These are phyloP conservation scores for Colletotrichum paranaense DNA, from an alignment of 2,329 filamentous ascomycete genomes.

Conservation along the genomic window DNA sequence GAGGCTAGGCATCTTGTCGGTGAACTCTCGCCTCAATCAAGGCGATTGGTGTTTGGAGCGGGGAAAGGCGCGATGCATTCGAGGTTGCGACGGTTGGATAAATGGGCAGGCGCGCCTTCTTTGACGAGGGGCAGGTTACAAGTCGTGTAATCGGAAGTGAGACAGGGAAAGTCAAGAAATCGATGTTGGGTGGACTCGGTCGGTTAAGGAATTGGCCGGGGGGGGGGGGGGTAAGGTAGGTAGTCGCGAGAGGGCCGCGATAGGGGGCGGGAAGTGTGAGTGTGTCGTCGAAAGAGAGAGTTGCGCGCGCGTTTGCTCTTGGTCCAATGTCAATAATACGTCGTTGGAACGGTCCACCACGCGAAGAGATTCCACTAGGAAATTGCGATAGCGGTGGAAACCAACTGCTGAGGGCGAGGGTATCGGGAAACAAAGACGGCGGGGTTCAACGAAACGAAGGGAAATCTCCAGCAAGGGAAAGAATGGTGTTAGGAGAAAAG, in stretches of 20 bases:
- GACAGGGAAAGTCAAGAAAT: constrained; percentile 14
- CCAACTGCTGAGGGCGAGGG: constrained; percentile 11
- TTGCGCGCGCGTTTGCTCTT: constrained; percentile 26
- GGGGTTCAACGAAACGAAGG: constrained; percentile 20
- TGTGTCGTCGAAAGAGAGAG: constrained; percentile 19
- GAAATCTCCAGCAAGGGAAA: constrained; percentile 28
- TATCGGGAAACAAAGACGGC: constrained; percentile 16
- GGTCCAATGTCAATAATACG: constrained; percentile 25
- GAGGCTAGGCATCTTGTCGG: constrained; percentile 63
- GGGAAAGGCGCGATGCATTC: constrained; percentile 25
- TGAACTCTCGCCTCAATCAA: constrained; percentile 11
- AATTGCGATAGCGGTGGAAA: constrained; percentile 14
- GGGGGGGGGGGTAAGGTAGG: constrained; percentile 3
- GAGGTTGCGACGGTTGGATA: constrained; percentile 11
- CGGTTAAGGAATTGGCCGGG: constrained; percentile 6
- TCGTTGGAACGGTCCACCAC: constrained; percentile 15
- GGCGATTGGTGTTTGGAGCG: constrained; percentile 16
- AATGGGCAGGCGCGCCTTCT: constrained; percentile 9
- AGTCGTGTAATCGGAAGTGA: constrained; percentile 10
- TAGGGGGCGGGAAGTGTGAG: constrained; percentile 8
- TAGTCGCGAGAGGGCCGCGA: constrained; percentile 8
- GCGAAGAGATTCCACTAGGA: constrained; percentile 11
- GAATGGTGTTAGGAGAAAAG: constrained; percentile 6
- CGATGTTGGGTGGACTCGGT: constrained; percentile 6
- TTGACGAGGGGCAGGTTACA: constrained; percentile 16